A percentile compares a stretch with the other conserved stretches of the same genome.
Evolutionary conservation across 83 land plant species (phyloP).

Genomic region (Diphasiastrum complanatum): DNA sequence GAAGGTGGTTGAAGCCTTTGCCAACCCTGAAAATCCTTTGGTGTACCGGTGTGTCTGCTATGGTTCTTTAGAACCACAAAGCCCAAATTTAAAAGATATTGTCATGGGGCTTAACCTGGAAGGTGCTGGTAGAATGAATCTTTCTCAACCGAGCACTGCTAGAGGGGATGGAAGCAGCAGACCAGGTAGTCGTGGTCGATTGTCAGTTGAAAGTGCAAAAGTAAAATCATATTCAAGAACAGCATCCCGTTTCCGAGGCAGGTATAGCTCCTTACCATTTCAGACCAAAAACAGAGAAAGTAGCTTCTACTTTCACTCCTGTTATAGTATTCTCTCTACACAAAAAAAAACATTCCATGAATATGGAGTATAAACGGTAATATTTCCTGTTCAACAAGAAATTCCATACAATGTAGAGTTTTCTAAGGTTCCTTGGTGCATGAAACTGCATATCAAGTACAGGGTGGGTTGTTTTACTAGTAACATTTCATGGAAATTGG

Average conservation of each 20-base stretch:
- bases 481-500: not conserved
- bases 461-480: not conserved
- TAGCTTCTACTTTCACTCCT: no score
- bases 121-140: not conserved
- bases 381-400: no score
- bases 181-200: conserved; percentile 1
- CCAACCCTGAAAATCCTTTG: conserved; percentile 15
- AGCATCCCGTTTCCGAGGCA: conserved; percentile 3
- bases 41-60: conserved; percentile 26
- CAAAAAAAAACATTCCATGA: no score
- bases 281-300: no score
- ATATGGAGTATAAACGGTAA: no score
- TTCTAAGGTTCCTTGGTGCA: no score
- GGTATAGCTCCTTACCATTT: not conserved
- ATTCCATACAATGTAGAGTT: no score
- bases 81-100: not conserved
- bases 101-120: not conserved
- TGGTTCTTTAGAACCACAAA: conserved; percentile 18
- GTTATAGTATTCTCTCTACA: no score
- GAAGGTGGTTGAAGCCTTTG: conserved; percentile 20
- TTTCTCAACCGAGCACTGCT: conserved; percentile 5
- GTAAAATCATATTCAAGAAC: not conserved
- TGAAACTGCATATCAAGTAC: no score
- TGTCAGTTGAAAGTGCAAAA: conserved; percentile 12
- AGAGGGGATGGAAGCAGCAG: conserved; percentile 11